These are phyloP conservation scores for Raddia distichophylla DNA, from an alignment of 176 grass and related monocot species.

Conservation along the genomic window DNA sequence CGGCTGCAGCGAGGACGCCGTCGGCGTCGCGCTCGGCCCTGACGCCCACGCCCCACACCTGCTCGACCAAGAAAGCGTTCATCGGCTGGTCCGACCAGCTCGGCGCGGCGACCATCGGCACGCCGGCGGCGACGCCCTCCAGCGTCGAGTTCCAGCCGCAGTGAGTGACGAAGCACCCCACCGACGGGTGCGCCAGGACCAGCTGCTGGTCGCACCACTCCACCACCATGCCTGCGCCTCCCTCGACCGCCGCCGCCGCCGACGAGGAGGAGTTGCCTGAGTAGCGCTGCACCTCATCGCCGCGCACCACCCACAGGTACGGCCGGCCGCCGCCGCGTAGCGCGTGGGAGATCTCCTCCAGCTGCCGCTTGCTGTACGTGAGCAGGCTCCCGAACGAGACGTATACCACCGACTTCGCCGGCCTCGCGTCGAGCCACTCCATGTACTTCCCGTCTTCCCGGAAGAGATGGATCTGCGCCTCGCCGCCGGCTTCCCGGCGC, in stretches of 20 bases:
- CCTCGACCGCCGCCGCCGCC: not conserved
- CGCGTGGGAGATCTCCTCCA: conserved; percentile 44
- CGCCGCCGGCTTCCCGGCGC: not conserved
- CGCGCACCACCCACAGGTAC: conserved; percentile 54
- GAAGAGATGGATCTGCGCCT: conserved; percentile 10
- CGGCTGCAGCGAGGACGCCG: conserved; percentile 17
- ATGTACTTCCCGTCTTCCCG: conserved; percentile 41
- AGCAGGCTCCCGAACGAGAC: conserved; percentile 69
- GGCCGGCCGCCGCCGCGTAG: conserved; percentile 40
- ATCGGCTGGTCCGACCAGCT: conserved; percentile 43
- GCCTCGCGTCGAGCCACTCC: conserved; percentile 45
- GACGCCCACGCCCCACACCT: conserved; percentile 33
- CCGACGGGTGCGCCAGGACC: conserved; percentile 52
- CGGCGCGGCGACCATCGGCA: conserved; percentile 37
- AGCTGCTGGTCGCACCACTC: conserved; percentile 64
- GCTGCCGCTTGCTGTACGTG: conserved; percentile 36
- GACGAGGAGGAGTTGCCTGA: not conserved
- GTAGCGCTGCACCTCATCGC: not conserved
- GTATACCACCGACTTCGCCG: conserved; percentile 56
- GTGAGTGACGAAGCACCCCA: conserved; percentile 72
- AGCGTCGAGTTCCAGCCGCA: conserved; percentile 71
- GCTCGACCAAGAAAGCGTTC: conserved; percentile 28
- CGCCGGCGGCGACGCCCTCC: conserved; percentile 34
- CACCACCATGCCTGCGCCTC: conserved; percentile 45
- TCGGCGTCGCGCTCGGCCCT: not conserved